Evolutionary conservation across 495 filamentous ascomycete species (phyloP), one percentile per base, ranked within the genome.

Genomic region (Hypoxylon perforatum): DNA sequence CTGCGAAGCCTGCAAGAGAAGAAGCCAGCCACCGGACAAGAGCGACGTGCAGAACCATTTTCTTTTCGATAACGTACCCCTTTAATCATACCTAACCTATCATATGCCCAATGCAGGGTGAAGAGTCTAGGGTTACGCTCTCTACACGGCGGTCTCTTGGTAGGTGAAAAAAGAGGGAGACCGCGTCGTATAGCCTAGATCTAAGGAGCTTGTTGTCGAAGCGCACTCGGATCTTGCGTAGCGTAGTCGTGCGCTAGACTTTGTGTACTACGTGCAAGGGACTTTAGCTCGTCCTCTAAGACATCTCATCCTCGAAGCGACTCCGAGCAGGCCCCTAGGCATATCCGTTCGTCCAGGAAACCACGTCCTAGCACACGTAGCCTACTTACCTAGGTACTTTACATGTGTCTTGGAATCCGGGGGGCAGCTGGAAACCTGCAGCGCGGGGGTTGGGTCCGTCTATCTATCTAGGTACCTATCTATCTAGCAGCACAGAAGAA

Each of bases 371-470:
- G 25, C 25, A 3, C 25, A 65, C 42, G 18, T 47, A 42, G 48
- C 38, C 22, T 54, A 60, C 45, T 53, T 33, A n/a, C n/a, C n/a
- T n/a, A n/a, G n/a, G n/a, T n/a, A n/a, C n/a, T n/a, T n/a, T n/a
- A 46, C 50, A 53, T 57, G 57, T 65, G 67, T 70, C 67, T 65
- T 66, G 57, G 67, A 70, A 66, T 61, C 58, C 67, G 61, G 67
- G n/a, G 67, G 62, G 53, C 57, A 47, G 35, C 53, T 66, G 62
- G 62, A 15, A 58, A 63, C 62, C 67, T 70, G 67, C 67, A 70
- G 57, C 61, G 61, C 67, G 67, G 67, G 65, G 67, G 61, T 54
- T 61, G 33, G 57, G 15, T 42, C 39, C 15, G 15, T 42, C 39
- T 42, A 60, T 54, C 60, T 63, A 60, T 69, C 66, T 63, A 49